Conservation (phyloP, 345 rosid species). For the Gossypium australe region DNA sequence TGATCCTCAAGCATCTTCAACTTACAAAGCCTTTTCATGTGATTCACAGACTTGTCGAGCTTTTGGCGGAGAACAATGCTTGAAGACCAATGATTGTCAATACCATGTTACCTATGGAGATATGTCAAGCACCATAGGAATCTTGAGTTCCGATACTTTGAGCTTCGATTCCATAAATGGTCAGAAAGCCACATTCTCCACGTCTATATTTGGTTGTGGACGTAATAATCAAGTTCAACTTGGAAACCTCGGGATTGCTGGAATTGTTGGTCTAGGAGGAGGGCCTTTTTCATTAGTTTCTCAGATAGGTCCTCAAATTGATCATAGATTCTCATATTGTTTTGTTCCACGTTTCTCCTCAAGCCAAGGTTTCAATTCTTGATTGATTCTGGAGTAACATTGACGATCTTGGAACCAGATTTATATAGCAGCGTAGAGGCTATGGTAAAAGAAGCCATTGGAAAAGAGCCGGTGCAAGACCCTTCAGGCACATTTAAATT, state of each 20-base stretch:
- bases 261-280: neutral
- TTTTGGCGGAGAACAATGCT: neutral
- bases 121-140: neutral
- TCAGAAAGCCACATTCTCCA: neutral
- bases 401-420: neutral
- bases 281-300: neutral
- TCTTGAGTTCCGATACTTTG: neutral
- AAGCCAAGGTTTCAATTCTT: neutral
- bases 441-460: neutral
- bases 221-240: neutral
- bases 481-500: neutral
- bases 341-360: neutral
- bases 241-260: neutral
- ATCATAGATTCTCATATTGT: neutral
- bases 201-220: neutral
- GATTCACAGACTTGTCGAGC: neutral
- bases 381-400: neutral
- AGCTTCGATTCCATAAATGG: neutral
- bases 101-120: neutral
- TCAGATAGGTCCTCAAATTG: neutral
- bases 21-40: neutral
- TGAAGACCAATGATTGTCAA: neutral
- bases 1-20: neutral
- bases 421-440: neutral
- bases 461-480: neutral